Percentiles rank a stretch among this genome's conserved stretches.
Conservation (phyloP, 2,329 filamentous ascomycete species). For the Gnomoniopsis smithogilvyi region DNA sequence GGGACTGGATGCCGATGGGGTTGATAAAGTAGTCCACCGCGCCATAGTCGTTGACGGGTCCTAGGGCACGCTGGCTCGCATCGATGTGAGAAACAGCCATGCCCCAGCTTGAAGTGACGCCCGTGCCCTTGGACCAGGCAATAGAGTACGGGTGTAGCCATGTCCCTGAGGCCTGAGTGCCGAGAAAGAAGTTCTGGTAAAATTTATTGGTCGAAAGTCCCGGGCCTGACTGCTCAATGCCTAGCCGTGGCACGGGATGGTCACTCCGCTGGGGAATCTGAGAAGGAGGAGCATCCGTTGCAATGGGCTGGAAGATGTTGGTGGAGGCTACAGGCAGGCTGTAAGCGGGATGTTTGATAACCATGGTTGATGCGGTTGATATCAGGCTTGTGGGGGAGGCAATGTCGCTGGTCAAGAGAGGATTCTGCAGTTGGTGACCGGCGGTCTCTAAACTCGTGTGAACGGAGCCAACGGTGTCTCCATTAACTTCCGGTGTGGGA, state of each 20-base stretch:
- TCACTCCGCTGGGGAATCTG: constrained; percentile 46
- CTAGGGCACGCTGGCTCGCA: constrained; percentile 63
- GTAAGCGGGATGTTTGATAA: constrained; percentile 25
- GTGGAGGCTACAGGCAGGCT: constrained; percentile 18
- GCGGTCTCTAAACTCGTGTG: constrained; percentile 28
- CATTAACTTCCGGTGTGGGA: constrained; percentile 24
- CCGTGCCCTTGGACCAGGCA: constrained; percentile 63
- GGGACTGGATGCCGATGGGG: constrained; percentile 75
- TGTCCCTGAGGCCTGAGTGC: constrained; percentile 62
- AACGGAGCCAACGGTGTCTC: constrained; percentile 31
- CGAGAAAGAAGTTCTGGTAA: constrained; percentile 77
- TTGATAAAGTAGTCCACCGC: constrained; percentile 74
- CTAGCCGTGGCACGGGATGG: constrained; percentile 56
- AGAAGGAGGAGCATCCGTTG: constrained; percentile 46
- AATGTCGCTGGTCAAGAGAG: constrained; percentile 22
- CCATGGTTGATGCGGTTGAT: constrained; percentile 10
- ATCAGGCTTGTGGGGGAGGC: constrained; percentile 12
- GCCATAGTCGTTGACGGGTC: constrained; percentile 52
- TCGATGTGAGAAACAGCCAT: constrained; percentile 75
- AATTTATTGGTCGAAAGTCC: constrained; percentile 73
- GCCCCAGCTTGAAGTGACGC: constrained; percentile 67
- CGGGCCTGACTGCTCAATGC: constrained; percentile 45
- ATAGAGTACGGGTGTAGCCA: constrained; percentile 77
- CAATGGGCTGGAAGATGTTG: constrained; percentile 58
- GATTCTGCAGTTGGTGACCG: constrained; percentile 22